Evolutionary conservation across 805 yeast species (phyloP), one percentile per base, ranked within the genome.

Genomic region (Cephaloascus albidus): DNA sequence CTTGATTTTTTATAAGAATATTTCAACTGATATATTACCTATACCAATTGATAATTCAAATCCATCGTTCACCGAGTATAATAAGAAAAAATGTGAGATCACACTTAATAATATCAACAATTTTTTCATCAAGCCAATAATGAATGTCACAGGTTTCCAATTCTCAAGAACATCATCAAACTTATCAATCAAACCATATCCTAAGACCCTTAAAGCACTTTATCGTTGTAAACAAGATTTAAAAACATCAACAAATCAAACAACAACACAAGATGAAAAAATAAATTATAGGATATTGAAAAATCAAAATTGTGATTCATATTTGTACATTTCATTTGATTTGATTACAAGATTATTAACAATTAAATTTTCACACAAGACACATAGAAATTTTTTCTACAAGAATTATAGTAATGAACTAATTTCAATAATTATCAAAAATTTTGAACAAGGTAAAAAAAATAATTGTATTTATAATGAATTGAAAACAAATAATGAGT

Each of bases 61-160:
- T 6, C 15, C 16, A 19, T 4, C 19, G 32, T 6, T 20, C 17
- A 20, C 10, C 16, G 27, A 36, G 15, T 27, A 20, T 23, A 12
- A 18, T 20, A 15, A 27, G 18, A 18, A 8, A 16, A 14, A 16
- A 15, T 23, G 27, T 18, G 31, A 20, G 12, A 27, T 36, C 16
- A 20, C 27, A 5, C 12, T 36, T 5, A 16, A 20, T 31, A n/a
- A 27, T 6, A 36, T 36, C 27, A 12, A n/a, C n/a, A 8, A 4
- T 19, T 10, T 36, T 8, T 16, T 36, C 19, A 20, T 36, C 37
- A 18, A 36, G 37, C 37, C 30, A 12, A 18, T 36, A 18, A 36
- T 36, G 27, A 16, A 19, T n/a, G 33, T 31, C 33, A 31, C 33
- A 6, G 33, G 33, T 14, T 31, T 31, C 33, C 33, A 31, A n/a